Conservation (phyloP, 371 early-diverging fungal species). For the Zopfochytrium polystomum region DNA sequence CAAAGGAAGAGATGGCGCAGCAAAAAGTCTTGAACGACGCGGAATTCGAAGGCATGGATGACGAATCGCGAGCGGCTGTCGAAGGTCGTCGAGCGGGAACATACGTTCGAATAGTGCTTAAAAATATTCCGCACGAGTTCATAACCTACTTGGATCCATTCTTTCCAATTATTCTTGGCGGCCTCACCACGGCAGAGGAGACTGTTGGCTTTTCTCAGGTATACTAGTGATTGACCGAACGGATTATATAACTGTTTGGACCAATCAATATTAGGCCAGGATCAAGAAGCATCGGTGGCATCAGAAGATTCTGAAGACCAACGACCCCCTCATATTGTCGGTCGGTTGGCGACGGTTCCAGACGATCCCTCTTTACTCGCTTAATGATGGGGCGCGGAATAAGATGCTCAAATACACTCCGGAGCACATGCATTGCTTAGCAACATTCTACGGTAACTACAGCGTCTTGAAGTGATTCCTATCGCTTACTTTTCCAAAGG, state of each 20-base stretch:
- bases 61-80: slow-evolving; percentile 68
- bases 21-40: slow-evolving; percentile 75
- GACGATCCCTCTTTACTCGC: slow-evolving; percentile 90
- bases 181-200: slow-evolving; percentile 81
- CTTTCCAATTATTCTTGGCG: slow-evolving; percentile 88
- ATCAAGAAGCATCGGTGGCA: slow-evolving; percentile 99
- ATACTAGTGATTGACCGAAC: not conserved
- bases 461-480: not conserved
- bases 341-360: slow-evolving; percentile 99
- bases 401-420: slow-evolving; percentile 99
- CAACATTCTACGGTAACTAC: slow-evolving; percentile 82
- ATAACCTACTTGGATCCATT: slow-evolving; percentile 82
- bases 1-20: slow-evolving; percentile 79
- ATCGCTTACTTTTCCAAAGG: slow-evolving; percentile 18
- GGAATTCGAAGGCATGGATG: slow-evolving; percentile 84
- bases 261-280: slow-evolving; percentile 55
- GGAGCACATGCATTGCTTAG: slow-evolving; percentile 98
- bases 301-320: slow-evolving; percentile 92
- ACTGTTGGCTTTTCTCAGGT: slow-evolving; percentile 87
- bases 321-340: slow-evolving; percentile 96
- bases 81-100: slow-evolving; percentile 88
- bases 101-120: slow-evolving; percentile 87
- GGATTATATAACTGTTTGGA: not conserved
- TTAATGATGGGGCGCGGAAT: slow-evolving; percentile 91
- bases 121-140: slow-evolving; percentile 91